Percentiles rank a stretch among this genome's conserved stretches.
These are phyloP conservation scores for Agaricales sp. DNA, from an alignment of 1,284 basidiomycete species.

Conservation along the genomic window DNA sequence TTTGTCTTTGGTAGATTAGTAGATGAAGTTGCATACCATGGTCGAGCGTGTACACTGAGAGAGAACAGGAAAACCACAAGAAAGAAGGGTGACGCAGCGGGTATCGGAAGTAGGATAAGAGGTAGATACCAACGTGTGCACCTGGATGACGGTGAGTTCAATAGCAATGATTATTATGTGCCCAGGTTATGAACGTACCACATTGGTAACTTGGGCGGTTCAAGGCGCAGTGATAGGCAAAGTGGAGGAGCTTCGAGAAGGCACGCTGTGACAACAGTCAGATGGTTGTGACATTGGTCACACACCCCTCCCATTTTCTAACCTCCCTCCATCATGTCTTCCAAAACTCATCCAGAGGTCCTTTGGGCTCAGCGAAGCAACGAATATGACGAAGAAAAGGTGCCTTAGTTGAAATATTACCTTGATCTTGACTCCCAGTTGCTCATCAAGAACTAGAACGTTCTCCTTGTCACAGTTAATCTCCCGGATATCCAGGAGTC, in stretches of 20 bases:
- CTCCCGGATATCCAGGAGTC: slow-evolving; percentile 67
- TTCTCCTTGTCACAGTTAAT: slow-evolving; percentile 79
- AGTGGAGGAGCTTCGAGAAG: not conserved
- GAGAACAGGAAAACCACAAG: slow-evolving; percentile 64
- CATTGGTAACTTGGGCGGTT: no score
- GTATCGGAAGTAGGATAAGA: slow-evolving; percentile 63
- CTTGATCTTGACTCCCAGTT: slow-evolving; percentile 6
- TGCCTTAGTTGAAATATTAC: slow-evolving; percentile 17
- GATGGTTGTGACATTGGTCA: not conserved
- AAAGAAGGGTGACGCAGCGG: slow-evolving; percentile 68
- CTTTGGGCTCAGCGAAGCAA: slow-evolving; percentile 89
- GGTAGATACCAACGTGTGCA: slow-evolving; percentile 79
- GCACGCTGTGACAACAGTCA: not conserved
- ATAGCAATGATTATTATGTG: not conserved
- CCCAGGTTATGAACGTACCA: slow-evolving; percentile 18
- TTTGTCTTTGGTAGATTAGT: not conserved
- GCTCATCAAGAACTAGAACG: slow-evolving; percentile 41
- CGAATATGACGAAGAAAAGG: slow-evolving; percentile 56
- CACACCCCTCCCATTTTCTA: not conserved
- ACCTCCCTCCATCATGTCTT: slow-evolving; percentile 19
- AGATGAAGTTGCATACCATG: slow-evolving; percentile 44
- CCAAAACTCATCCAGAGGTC: slow-evolving; percentile 70
- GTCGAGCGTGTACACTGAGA: slow-evolving; percentile 64
- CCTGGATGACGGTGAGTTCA: slow-evolving; percentile 26
- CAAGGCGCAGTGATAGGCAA: slow-evolving; percentile 1